Conservation (phyloP, 768 basidiomycete species). For the Lactarius trivialis region DNA sequence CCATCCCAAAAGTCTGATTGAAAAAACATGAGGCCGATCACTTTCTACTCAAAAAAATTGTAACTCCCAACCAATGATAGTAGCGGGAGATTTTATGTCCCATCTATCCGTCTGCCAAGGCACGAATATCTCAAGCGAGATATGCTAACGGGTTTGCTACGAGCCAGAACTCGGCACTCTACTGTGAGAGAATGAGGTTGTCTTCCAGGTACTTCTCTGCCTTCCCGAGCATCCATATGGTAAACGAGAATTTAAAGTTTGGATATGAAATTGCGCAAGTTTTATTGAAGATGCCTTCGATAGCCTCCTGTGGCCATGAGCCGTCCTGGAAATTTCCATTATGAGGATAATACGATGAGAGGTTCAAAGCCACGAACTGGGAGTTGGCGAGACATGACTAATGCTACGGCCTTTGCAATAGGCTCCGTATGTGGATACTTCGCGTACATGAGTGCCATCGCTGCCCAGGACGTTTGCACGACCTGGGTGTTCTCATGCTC, state of each 20-base stretch:
- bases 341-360: slow-evolving; percentile 1
- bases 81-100: too few species aligned
- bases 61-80: too few species aligned
- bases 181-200: slow-evolving; percentile 3
- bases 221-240: slow-evolving; percentile 92
- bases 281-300: slow-evolving; percentile 90
- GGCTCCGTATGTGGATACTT: slow-evolving; percentile 75
- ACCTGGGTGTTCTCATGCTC: slow-evolving; percentile 82
- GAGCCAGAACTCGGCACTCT: slow-evolving; percentile 1
- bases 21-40: too few species aligned
- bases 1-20: too few species aligned
- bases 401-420: slow-evolving; percentile 65
- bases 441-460: slow-evolving; percentile 88
- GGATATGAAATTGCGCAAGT: slow-evolving; percentile 80
- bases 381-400: slow-evolving; percentile 87
- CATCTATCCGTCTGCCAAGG: too few species aligned
- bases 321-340: slow-evolving; percentile 54
- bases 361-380: slow-evolving; percentile 43
- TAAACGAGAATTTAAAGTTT: slow-evolving; percentile 94
- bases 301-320: slow-evolving; percentile 93
- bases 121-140: too few species aligned
- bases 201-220: slow-evolving; percentile 69
- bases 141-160: too few species aligned
- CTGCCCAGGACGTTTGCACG: slow-evolving; percentile 91
- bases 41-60: too few species aligned